These are phyloP conservation scores for Saposhnikovia divaricata DNA, from an alignment of 129 eudicot species.

Conservation along the genomic window DNA sequence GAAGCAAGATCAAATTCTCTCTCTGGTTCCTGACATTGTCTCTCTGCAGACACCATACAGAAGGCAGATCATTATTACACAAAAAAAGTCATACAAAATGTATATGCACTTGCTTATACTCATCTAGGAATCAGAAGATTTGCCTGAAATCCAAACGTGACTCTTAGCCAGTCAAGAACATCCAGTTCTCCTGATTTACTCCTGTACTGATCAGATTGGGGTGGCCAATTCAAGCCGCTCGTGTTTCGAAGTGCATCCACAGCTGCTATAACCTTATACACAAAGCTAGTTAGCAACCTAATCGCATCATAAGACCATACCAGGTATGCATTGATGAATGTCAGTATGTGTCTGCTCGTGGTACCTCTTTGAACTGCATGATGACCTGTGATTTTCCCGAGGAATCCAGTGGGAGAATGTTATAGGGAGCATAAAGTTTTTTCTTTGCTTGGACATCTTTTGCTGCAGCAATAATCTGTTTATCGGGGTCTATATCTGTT, in stretches of 20 bases:
- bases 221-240: slow-evolving; percentile 70
- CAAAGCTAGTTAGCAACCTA: slow-evolving; percentile 8
- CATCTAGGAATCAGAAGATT: slow-evolving; percentile 15
- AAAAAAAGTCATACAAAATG: not conserved
- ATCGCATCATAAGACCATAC: slow-evolving; percentile 27
- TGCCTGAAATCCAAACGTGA: slow-evolving; percentile 83
- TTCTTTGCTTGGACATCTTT: slow-evolving; percentile 90
- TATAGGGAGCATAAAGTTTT: slow-evolving; percentile 81
- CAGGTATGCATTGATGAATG: slow-evolving; percentile 12
- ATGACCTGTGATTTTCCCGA: slow-evolving; percentile 65
- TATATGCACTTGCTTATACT: not conserved
- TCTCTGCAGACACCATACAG: slow-evolving; percentile 44
- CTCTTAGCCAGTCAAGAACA: slow-evolving; percentile 72
- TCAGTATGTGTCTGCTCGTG: not conserved
- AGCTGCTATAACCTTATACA: slow-evolving; percentile 78
- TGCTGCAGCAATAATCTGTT: slow-evolving; percentile 94
- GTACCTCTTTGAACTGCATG: slow-evolving; percentile 90
- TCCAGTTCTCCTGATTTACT: slow-evolving; percentile 75
- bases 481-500: slow-evolving; percentile 10
- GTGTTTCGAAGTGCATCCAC: slow-evolving; percentile 74
- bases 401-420: slow-evolving; percentile 90
- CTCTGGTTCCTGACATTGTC: slow-evolving; percentile 96
- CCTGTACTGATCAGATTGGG: slow-evolving; percentile 63
- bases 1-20: slow-evolving; percentile 66
- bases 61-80: slow-evolving; percentile 12